These are phyloP conservation scores for Melanomma pulvis-pyrius DNA, from an alignment of 495 filamentous ascomycete species.

Conservation along the genomic window DNA sequence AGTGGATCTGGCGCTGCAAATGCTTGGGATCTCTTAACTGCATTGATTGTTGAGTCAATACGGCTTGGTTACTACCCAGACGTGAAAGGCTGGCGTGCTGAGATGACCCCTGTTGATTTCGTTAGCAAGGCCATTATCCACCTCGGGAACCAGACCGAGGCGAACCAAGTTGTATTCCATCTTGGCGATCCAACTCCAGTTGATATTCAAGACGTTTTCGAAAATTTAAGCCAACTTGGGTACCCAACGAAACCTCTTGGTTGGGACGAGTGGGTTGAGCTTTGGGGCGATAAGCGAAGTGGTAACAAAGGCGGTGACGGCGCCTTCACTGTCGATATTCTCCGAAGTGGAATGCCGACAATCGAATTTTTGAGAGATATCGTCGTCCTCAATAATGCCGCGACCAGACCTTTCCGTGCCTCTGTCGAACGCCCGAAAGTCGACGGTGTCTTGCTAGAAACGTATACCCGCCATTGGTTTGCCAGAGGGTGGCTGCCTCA, in stretches of 20 bases:
- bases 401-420: constrained; percentile 58
- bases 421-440: constrained; percentile 63
- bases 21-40: constrained; percentile 67
- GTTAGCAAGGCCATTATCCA: constrained; percentile 66
- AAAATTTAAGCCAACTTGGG: constrained; percentile 59
- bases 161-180: constrained; percentile 60
- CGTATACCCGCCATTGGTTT: constrained; percentile 70
- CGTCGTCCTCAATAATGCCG: constrained; percentile 63
- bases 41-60: constrained; percentile 68
- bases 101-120: constrained; percentile 75
- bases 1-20: constrained; percentile 66
- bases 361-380: constrained; percentile 62
- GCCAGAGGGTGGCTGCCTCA: constrained; percentile 66
- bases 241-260: constrained; percentile 60
- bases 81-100: constrained; percentile 67
- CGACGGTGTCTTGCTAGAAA: constrained; percentile 61
- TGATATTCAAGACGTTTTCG: constrained; percentile 58
- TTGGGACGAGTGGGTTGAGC: constrained; percentile 66
- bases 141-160: constrained; percentile 57
- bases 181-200: constrained; percentile 67
- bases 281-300: constrained; percentile 64
- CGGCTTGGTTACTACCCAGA: constrained; percentile 63
- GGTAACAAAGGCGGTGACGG: constrained; percentile 60
- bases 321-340: constrained; percentile 55
- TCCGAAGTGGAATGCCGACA: constrained; percentile 61